A percentile compares a stretch with the other conserved stretches of the same genome.
Evolutionary conservation across 2,329 filamentous ascomycete species (phyloP).

Genomic region (Chaetomiaceae sp.): DNA sequence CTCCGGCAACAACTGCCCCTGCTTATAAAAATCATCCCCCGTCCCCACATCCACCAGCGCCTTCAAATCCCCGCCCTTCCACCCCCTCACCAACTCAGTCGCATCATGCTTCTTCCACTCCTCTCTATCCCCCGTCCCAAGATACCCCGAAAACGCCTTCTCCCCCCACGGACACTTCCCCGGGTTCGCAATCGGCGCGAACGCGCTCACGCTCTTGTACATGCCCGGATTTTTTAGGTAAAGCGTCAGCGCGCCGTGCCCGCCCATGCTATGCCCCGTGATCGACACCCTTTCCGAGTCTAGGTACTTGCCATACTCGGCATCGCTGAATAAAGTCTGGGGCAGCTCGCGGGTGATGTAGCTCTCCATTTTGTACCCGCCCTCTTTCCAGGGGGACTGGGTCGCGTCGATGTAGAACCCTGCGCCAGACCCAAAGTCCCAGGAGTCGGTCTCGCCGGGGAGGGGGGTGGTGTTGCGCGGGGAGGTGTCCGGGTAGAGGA

Average conservation of each 20-base stretch:
- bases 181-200: conserved; percentile 87
- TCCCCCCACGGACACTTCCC: conserved; percentile 84
- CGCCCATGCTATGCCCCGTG: conserved; percentile 94
- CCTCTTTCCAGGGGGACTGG: conserved; percentile 61
- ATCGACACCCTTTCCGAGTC: conserved; percentile 72
- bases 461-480: conserved; percentile 76
- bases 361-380: conserved; percentile 87
- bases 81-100: conserved; percentile 77
- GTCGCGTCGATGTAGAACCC: conserved; percentile 94
- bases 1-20: conserved; percentile 87
- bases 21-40: conserved; percentile 94
- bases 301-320: conserved; percentile 61
- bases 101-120: conserved; percentile 90
- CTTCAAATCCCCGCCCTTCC: conserved; percentile 60
- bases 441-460: conserved; percentile 78
- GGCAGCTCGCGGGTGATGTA: conserved; percentile 93
- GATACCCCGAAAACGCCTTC: conserved; percentile 90
- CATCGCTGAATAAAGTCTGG: conserved; percentile 60
- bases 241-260: conserved; percentile 87
- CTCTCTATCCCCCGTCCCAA: conserved; percentile 70
- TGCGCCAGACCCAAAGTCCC: conserved; percentile 87
- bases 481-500: conserved; percentile 93
- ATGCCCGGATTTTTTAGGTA: conserved; percentile 87
- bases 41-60: conserved; percentile 90
- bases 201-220: conserved; percentile 86